Base-by-base conservation (phyloP, 2,329 filamentous ascomycete genomes). In the Aspergillus ochraceus region DNA sequence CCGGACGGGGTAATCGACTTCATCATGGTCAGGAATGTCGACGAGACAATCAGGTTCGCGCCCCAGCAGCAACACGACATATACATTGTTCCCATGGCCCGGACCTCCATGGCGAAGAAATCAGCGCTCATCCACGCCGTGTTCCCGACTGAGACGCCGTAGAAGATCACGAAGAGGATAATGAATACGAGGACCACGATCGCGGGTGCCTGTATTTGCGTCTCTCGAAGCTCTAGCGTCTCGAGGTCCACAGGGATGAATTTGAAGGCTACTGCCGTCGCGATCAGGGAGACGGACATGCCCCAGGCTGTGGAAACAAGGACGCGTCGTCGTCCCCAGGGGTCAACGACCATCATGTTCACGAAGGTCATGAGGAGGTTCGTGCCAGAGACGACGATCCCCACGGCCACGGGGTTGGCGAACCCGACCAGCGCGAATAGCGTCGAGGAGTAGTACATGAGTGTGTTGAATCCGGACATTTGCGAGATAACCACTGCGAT, bases 401-500 rank as follows among this genome's bases (percentile, higher is more conserved):
- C 80, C 22, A 84, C 81, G 1, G 79, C 80, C 0, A 79, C 76
- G 0, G 82, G 78, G 54, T 83, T 80, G 19, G 73, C 68, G 66
- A 84, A 83, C 1, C 81, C 80, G 26, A 83, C 80, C 3, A 83
- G 76, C 1, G 73, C 71, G 60, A 81, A 81, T 2, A 81, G 68
- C 0, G 76, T 80, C 0, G 76, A 69, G 2, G 72, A 74, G 57
- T 80, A 80, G 69, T 80, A 80, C 76, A 79, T 79, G 6, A 81
- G 66, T 2, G 71, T 74, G 64, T 80, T 80, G 70, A 80, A 80
- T 6, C 78, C 78, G 8, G 74, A 71, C 5, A 81, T 64, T 54
- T 84, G 81, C n/a, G 74, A 77, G 47, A 83, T 79, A 19, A 78
- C 80, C 79, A 82, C 32, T 36, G 11, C 24, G 24, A 9, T 29